Evolutionary conservation across 768 basidiomycete genomes (phyloP), one percentile per base, ranked within the genome.

Genomic region (Serendipita sp.): DNA sequence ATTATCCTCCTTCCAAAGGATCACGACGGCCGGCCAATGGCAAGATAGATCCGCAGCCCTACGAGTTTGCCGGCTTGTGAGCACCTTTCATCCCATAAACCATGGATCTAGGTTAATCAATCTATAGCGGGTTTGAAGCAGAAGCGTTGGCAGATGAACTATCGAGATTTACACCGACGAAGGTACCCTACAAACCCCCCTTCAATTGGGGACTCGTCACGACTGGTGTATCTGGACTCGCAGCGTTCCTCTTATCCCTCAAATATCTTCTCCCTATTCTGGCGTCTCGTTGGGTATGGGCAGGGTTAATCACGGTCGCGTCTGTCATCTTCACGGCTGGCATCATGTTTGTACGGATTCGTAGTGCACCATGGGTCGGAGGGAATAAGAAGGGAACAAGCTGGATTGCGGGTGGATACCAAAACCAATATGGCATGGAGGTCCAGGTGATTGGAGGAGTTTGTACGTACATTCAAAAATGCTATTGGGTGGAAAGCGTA

Each of bases 261-360:
- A 81, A 82, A 62, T 84, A 82, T 76, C 75, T 88, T 65, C 72
- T 79, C 3, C 83, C 87, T 33, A 74, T 89, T 63, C 72, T 93
- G 33, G 74, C 79, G 66, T 87, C 78, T 68, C 84, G 85, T 67
- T 91, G 88, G 88, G 75, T 80, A 2, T 92, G 90, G 89, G 88
- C 87, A 3, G 69, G 76, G 27, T 72, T 72, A n/a, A 78, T 78
- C 44, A 80, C 84, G 33, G 64, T 85, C 44, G 80, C 83, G 6
- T 85, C 90, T 18, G 74, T 87, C 34, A 75, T 91, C 69, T 95
- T 97, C 86, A 94, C 85, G 23, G 84, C 87, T 6, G 96, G 96
- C 5, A 88, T 84, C 77, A 99, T 99, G 96, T 99, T 95, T 76
- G 88, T 88, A 65, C 87, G 86, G 67, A 99, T 99, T 69, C 85